phyloP scores from a whole-genome alignment of 305 asterid species.

The Ajuga reptans region DNA sequence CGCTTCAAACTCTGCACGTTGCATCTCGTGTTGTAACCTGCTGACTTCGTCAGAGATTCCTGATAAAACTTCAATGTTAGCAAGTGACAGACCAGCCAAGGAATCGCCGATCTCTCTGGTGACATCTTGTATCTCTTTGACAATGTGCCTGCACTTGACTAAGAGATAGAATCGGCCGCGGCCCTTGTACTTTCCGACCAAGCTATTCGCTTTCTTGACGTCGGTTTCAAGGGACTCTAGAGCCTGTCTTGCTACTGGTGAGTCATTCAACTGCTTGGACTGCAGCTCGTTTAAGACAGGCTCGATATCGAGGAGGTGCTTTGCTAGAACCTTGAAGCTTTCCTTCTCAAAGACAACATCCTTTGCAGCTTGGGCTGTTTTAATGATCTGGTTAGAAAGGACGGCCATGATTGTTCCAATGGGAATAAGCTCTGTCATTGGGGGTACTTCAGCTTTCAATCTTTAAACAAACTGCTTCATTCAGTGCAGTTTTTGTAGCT shows the following conservation, averaged over 20 bases:
- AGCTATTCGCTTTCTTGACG: constrained; percentile 44
- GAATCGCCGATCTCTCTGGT: constrained; percentile 51
- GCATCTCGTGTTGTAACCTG: constrained; percentile 56
- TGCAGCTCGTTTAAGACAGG: constrained; percentile 49
- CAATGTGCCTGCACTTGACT: constrained; percentile 51
- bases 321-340: constrained; percentile 41
- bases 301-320: constrained; percentile 45
- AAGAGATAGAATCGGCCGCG: constrained; percentile 51
- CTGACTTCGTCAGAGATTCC: constrained; percentile 48
- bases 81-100: constrained; percentile 40
- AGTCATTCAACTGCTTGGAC: constrained; percentile 35
- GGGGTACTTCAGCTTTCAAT: neutral
- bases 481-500: neutral
- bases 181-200: constrained; percentile 48
- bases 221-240: constrained; percentile 47
- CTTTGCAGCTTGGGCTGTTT: constrained; percentile 52
- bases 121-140: constrained; percentile 51
- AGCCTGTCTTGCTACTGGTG: constrained; percentile 48
- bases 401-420: constrained; percentile 49
- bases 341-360: constrained; percentile 50
- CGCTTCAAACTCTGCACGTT: constrained; percentile 45
- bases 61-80: constrained; percentile 40
- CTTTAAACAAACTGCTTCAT: neutral
- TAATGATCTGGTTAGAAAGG: constrained; percentile 38
- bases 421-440: constrained; percentile 44